These are phyloP conservation scores for Metschnikowia arizonensis DNA, from an alignment of 805 yeast genomes.

Conservation along the genomic window DNA sequence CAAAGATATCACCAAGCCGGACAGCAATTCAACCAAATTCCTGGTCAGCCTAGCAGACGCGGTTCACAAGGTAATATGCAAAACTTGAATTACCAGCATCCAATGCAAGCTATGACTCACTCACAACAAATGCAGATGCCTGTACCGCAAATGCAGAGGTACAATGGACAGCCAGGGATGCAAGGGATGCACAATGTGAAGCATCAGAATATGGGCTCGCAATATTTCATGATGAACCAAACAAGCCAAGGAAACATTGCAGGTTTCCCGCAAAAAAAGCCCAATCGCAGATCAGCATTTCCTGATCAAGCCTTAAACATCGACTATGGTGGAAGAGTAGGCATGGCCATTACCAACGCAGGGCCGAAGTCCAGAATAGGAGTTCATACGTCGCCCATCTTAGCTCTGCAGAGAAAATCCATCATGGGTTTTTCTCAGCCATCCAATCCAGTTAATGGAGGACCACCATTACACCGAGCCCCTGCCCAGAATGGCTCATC, in stretches of 20 bases:
- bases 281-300: constrained; percentile 35
- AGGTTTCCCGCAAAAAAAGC: constrained; percentile 24
- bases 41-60: constrained; percentile 3
- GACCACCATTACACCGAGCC: constrained; percentile 9
- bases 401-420: constrained; percentile 17
- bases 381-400: constrained; percentile 16
- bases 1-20: constrained; percentile 22
- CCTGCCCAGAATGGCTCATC: constrained; percentile 9
- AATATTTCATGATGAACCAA: constrained; percentile 9
- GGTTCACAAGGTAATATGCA: constrained; percentile 9
- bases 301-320: constrained; percentile 31
- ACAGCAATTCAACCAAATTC: background rate
- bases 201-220: constrained; percentile 7
- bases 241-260: constrained; percentile 5
- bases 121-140: background rate
- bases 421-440: constrained; percentile 1
- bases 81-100: constrained; percentile 9
- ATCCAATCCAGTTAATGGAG: background rate
- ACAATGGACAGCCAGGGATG: constrained; percentile 10
- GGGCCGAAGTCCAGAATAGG: constrained; percentile 15
- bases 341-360: constrained; percentile 39
- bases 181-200: background rate
- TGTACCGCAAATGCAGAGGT: constrained; percentile 9
- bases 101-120: constrained; percentile 3
- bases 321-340: constrained; percentile 46